phyloP scores from a whole-genome alignment of 148 eudicot species.

The Chenopodium suecicum region DNA sequence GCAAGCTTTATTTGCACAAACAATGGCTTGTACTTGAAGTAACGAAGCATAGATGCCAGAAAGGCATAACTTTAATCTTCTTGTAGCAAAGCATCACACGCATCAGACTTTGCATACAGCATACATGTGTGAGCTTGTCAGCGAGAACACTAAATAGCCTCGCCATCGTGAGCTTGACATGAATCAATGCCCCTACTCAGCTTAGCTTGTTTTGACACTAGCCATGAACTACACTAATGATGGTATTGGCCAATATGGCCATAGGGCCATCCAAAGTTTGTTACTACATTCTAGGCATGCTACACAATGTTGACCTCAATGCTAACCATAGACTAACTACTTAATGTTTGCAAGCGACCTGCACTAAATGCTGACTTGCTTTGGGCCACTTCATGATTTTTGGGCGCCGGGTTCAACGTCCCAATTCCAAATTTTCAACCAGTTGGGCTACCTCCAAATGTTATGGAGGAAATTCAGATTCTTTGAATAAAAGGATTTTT shows the following conservation, averaged over 20 bases:
- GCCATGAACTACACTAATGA: neutral
- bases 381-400: neutral
- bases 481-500: neutral
- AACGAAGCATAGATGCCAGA: neutral
- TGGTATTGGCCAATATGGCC: neutral
- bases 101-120: neutral
- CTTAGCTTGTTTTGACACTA: neutral
- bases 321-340: neutral
- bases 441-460: neutral
- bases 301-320: neutral
- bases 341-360: neutral
- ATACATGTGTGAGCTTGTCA: neutral
- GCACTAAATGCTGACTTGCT: neutral
- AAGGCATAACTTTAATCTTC: neutral
- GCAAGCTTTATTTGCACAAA: neutral
- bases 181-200: neutral
- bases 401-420: neutral
- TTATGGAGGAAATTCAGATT: neutral
- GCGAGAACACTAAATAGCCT: neutral
- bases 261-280: neutral
- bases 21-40: neutral
- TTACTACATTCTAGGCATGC: neutral
- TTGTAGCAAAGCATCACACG: neutral
- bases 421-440: conserved; percentile 1
- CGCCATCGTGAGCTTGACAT: neutral